These are phyloP conservation scores for Colletotrichum salicis DNA, from an alignment of 2,329 filamentous ascomycete species.

Conservation along the genomic window DNA sequence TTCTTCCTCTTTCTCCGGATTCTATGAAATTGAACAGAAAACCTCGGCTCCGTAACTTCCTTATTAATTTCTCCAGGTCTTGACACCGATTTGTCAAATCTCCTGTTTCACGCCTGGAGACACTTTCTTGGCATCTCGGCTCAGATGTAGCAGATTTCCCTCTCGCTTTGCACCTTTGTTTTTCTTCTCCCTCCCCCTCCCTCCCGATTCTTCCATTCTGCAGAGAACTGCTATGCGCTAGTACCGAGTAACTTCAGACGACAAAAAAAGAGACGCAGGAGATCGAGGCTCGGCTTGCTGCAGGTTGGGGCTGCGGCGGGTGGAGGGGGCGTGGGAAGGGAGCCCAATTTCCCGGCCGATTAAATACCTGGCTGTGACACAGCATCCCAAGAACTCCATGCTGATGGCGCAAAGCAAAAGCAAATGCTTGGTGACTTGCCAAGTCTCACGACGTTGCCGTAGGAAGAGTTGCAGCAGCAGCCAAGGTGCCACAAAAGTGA, in stretches of 20 bases:
- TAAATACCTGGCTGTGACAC: not conserved
- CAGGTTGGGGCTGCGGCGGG: conserved; percentile 28
- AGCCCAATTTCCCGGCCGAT: conserved; percentile 25
- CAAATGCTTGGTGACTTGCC: not conserved
- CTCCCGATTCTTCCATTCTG: not conserved
- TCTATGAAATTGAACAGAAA: not conserved
- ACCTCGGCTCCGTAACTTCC: not conserved
- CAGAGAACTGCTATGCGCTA: not conserved
- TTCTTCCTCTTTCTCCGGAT: not conserved
- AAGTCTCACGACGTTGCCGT: not conserved
- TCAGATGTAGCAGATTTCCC: conserved; percentile 22
- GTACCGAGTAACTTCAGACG: conserved; percentile 27
- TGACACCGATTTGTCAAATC: conserved; percentile 22
- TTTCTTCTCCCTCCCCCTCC: not conserved
- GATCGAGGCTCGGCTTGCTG: conserved; percentile 27
- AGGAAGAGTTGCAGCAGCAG: conserved; percentile 2
- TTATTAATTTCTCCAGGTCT: not conserved
- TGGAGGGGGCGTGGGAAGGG: conserved; percentile 8
- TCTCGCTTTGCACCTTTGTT: too few relatives aligned
- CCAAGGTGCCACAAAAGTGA: not conserved
- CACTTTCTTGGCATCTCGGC: conserved; percentile 31
- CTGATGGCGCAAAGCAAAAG: not conserved
- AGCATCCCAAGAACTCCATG: not conserved
- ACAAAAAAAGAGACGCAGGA: conserved; percentile 11
- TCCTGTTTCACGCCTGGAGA: conserved; percentile 32